These are phyloP conservation scores for Seiridium unicorne DNA, from an alignment of 2,329 filamentous ascomycete genomes.

Conservation along the genomic window DNA sequence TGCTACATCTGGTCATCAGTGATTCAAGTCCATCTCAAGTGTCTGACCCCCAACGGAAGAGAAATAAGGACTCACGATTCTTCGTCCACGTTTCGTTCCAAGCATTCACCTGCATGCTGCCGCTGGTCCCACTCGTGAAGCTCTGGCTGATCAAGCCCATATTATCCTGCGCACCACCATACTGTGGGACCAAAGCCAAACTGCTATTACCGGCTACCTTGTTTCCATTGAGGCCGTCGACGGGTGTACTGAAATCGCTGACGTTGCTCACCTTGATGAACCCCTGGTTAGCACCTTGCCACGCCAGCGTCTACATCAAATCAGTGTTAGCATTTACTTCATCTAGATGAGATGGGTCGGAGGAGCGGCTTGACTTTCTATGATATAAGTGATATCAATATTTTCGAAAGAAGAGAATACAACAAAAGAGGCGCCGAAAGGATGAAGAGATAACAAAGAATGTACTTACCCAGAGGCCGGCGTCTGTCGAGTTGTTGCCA, in stretches of 20 bases:
- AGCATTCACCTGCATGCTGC: neutral
- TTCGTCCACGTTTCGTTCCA: constrained; percentile 10
- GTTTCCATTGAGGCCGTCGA: constrained; percentile 6
- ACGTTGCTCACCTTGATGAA: constrained; percentile 15
- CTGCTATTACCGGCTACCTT: constrained; percentile 11
- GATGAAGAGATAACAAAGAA: no score
- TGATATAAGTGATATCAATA: no score
- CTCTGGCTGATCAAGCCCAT: constrained; percentile 5
- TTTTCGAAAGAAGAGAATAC: no score
- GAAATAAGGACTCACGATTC: constrained; percentile 9
- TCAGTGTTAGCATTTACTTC: no score
- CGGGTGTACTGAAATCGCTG: constrained; percentile 14
- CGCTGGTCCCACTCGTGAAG: constrained; percentile 7
- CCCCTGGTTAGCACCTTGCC: constrained; percentile 14
- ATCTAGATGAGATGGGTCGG: no score
- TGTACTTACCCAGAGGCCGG: constrained; percentile 9
- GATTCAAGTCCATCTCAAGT: no score
- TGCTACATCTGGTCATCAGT: constrained; percentile 4
- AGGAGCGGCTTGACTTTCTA: no score
- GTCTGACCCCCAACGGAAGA: neutral
- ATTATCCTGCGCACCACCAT: constrained; percentile 10
- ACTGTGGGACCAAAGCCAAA: constrained; percentile 15
- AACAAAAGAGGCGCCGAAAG: no score
- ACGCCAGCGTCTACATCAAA: constrained; percentile 8
- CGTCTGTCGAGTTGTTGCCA: constrained; percentile 9